Conservation (phyloP, 139 green algal genomes). For the Chlorella sorokiniana region DNA sequence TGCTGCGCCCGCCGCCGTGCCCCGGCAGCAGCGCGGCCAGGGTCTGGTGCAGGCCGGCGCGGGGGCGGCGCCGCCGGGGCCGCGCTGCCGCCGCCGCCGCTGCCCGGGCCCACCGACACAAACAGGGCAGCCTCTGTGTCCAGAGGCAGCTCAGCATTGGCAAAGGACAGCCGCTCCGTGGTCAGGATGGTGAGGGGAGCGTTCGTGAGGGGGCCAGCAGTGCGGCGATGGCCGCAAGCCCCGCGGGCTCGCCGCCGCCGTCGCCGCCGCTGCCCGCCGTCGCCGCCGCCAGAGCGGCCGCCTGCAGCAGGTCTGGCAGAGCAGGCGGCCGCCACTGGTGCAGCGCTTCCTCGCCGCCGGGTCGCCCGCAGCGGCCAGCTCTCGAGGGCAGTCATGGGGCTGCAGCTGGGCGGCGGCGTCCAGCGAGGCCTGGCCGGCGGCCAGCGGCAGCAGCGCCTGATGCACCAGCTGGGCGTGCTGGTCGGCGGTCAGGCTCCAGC, state of each 20-base stretch:
- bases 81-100: not conserved
- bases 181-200: conserved; percentile 44
- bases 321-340: not conserved
- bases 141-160: conserved; percentile 38
- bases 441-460: conserved; percentile 28
- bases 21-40: conserved; percentile 5
- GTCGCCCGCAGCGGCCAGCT: not conserved
- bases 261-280: not conserved
- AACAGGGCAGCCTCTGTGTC: conserved; percentile 24
- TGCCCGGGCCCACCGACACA: not conserved
- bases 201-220: conserved; percentile 12
- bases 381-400: not conserved
- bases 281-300: not conserved
- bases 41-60: not conserved
- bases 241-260: not conserved
- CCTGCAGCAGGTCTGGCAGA: conserved; percentile 15
- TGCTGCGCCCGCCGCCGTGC: not conserved
- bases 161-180: conserved; percentile 41
- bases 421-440: not conserved
- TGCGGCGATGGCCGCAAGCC: not conserved
- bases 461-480: conserved; percentile 16
- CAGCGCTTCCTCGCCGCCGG: not conserved
- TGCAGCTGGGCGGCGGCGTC: not conserved
- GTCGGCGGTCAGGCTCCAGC: conserved; percentile 4
- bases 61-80: not conserved